phyloP scores from a whole-genome alignment of 2,329 filamentous ascomycete genomes.

The Cytospora piceicola region DNA sequence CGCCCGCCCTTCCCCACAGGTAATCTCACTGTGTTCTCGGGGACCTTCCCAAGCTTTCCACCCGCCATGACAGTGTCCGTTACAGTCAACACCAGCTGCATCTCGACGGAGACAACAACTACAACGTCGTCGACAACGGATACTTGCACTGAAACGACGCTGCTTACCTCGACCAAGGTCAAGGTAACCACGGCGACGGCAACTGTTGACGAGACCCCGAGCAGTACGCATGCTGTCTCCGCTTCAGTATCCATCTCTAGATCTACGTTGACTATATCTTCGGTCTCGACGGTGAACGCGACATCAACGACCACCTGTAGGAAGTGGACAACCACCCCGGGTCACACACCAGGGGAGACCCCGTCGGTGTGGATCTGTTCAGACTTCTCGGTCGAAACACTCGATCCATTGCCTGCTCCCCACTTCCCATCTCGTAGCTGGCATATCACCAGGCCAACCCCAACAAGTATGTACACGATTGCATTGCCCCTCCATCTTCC shows the following conservation, averaged over 20 bases:
- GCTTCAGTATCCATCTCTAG: constrained; percentile 3
- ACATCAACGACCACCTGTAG: neutral
- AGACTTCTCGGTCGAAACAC: neutral
- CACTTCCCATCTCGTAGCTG: constrained; percentile 1
- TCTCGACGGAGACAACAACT: constrained; percentile 12
- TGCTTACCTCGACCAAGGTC: constrained; percentile 9
- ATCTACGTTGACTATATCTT: neutral
- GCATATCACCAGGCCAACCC: neutral
- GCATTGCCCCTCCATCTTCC: neutral
- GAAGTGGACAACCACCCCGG: neutral
- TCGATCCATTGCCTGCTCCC: neutral
- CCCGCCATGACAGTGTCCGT: neutral
- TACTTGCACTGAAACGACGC: constrained; percentile 5
- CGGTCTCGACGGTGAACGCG: neutral
- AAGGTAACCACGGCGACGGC: constrained; percentile 14
- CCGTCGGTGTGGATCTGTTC: neutral
- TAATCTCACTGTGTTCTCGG: neutral
- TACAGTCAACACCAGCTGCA: constrained; percentile 13
- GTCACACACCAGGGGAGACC: neutral
- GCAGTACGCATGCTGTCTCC: neutral
- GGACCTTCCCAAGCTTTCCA: neutral
- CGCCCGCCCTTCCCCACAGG: neutral
- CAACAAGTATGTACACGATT: neutral
- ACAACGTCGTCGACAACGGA: neutral
- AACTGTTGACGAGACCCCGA: neutral